Evolutionary conservation across 1,139 yeast genomes (phyloP).

Genomic region (Diutina rugosa): DNA sequence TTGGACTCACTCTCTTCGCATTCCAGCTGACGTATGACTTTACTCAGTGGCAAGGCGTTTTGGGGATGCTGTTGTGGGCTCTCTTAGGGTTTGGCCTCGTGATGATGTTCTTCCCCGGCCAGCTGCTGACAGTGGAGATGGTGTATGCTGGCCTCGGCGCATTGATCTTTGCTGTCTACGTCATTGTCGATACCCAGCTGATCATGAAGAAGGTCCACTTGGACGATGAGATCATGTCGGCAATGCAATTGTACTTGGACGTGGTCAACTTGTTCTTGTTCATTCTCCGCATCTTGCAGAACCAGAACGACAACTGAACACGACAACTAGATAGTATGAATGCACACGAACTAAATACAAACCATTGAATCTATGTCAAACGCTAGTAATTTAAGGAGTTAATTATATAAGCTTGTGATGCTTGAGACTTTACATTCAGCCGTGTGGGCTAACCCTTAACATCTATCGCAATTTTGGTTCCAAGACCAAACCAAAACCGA

Average conservation of each 20-base stretch:
- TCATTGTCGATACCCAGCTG: constrained; percentile 71
- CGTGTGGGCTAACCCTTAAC: too few relatives aligned
- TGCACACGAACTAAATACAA: too few relatives aligned
- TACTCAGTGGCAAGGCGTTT: constrained; percentile 56
- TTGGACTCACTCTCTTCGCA: constrained; percentile 68
- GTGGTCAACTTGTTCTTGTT: constrained; percentile 68
- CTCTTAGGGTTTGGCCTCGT: constrained; percentile 66
- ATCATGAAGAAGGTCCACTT: constrained; percentile 72
- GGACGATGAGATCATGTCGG: constrained; percentile 76
- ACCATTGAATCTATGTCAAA: too few relatives aligned
- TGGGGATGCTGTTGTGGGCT: constrained; percentile 51
- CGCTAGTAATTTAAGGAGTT: too few relatives aligned
- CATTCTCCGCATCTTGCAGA: constrained; percentile 56
- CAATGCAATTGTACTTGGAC: constrained; percentile 69
- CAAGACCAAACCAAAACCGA: too few relatives aligned
- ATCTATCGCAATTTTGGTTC: too few relatives aligned
- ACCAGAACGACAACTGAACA: constrained; percentile 21
- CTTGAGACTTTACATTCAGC: too few relatives aligned
- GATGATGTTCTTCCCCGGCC: constrained; percentile 51
- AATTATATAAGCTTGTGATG: too few relatives aligned
- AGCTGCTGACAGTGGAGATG: constrained; percentile 39
- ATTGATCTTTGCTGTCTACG: constrained; percentile 55
- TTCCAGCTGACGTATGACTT: constrained; percentile 76
- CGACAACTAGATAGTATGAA: neutral
- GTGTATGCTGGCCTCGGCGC: constrained; percentile 68